phyloP scores from a whole-genome alignment of 2,329 filamentous ascomycete genomes.

The Passalora sequoiae region DNA sequence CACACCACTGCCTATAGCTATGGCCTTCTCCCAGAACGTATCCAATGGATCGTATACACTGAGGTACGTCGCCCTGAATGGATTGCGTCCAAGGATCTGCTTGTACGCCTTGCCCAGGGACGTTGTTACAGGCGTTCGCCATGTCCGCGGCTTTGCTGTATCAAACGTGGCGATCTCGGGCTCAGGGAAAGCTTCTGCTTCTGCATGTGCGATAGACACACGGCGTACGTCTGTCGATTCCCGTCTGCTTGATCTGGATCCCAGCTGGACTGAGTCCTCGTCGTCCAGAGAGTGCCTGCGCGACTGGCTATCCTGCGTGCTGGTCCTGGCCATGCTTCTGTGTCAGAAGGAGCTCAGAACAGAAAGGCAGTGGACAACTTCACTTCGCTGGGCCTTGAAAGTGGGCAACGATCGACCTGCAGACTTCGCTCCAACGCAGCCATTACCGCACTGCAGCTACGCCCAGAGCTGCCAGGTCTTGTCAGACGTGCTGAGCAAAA shows the following conservation, averaged over 20 bases:
- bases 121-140: slow-evolving; percentile 6
- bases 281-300: background rate
- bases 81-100: slow-evolving; percentile 40
- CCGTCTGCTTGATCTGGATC: background rate
- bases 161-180: slow-evolving; percentile 3
- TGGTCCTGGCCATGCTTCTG: slow-evolving; percentile 2
- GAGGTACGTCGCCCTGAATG: slow-evolving; percentile 47
- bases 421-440: too few relatives aligned
- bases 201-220: background rate
- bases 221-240: background rate
- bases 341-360: too few relatives aligned
- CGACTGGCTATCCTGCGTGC: background rate
- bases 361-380: too few relatives aligned
- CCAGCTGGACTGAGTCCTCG: background rate
- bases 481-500: too few relatives aligned
- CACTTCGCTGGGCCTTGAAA: too few relatives aligned
- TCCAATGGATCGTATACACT: slow-evolving; percentile 45
- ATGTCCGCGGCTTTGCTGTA: slow-evolving; percentile 4
- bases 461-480: too few relatives aligned
- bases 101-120: slow-evolving; percentile 16
- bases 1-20: slow-evolving; percentile 34
- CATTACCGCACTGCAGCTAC: too few relatives aligned
- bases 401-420: too few relatives aligned
- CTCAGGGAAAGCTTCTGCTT: slow-evolving; percentile 4
- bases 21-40: slow-evolving; percentile 35